Conservation (phyloP, 441 rosid species). For the Adansonia rubrostipa region DNA sequence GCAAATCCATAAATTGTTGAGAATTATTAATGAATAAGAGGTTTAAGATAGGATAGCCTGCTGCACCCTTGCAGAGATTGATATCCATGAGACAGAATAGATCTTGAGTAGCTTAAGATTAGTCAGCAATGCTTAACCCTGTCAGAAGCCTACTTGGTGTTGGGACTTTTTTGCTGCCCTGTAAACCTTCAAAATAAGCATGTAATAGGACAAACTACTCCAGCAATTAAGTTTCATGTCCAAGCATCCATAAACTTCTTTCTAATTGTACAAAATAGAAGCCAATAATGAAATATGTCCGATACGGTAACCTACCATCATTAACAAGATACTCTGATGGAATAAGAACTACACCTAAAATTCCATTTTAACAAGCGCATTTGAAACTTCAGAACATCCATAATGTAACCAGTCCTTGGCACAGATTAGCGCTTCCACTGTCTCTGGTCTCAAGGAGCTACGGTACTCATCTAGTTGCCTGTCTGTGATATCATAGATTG, state of each 20-base stretch:
- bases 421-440: constrained; percentile 82
- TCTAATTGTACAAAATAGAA: constrained; percentile 30
- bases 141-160: neutral
- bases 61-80: neutral
- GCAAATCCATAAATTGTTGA: neutral
- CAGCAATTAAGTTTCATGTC: constrained; percentile 23
- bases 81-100: neutral
- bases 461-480: constrained; percentile 69
- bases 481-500: constrained; percentile 52
- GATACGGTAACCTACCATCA: constrained; percentile 33
- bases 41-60: neutral
- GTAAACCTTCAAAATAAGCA: neutral
- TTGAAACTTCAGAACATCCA: constrained; percentile 44
- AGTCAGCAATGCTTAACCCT: neutral
- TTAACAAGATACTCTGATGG: constrained; percentile 12
- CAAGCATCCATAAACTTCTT: constrained; percentile 22
- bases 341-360: constrained; percentile 40
- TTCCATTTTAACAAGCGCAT: constrained; percentile 59
- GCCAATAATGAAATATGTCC: constrained; percentile 23
- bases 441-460: constrained; percentile 73
- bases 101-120: neutral
- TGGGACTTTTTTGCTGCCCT: neutral
- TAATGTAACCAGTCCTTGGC: constrained; percentile 83
- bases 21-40: neutral
- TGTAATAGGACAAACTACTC: neutral